Base-by-base conservation (phyloP, 2,329 filamentous ascomycete species). In the Coniochaeta ligniaria region DNA sequence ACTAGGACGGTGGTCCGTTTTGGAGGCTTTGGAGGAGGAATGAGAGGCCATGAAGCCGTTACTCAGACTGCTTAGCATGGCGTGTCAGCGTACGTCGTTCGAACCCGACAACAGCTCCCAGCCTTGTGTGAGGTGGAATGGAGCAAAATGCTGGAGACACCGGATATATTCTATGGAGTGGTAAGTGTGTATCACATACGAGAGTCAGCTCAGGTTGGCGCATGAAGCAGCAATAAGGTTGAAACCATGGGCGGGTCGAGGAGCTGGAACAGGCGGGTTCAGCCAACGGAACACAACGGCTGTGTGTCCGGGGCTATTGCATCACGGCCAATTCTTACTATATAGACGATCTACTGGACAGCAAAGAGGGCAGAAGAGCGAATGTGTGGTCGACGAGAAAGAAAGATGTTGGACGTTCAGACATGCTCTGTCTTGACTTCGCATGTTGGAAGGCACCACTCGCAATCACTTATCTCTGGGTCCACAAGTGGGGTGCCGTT, bases 1-100 rank as follows among this genome's bases (percentile, higher is more conserved):
- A 35, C 63, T 69, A 6, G 68, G 61, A 54, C 66, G 66, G 26
- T 65, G 62, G 36, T 63, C 61, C 31, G 65, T 60, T 59, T 66
- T 63, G 52, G 65, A 65, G 24, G 66, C 35, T 38, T 36, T 35
- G 31, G 54, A 56, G 54, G 54, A 38, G 26, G 50, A 55, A 16
- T 31, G 26, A n/a, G 50, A 35, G 22, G 50, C 50, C 54, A 56
- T 55, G 52, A 11, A 20, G n/a, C n/a, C 33, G 4, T 38, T 56
- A 26, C 31, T 56, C 54, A 28, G 54, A 36, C 54, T 56, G 54
- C 31, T 56, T 8, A 22, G 20, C 54, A 55, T 33, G 50, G 43
- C 26, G 14, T 52, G 47, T 52, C 47, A 52, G 47, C 47, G 22
- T 31, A 17, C 6, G 47, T 16, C 24, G 11, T 2, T 31, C 26